Percentiles rank a stretch among this genome's conserved stretches.
These are phyloP conservation scores for Endogone sp. DNA, from an alignment of 192 early-diverging fungal genomes.

Conservation along the genomic window DNA sequence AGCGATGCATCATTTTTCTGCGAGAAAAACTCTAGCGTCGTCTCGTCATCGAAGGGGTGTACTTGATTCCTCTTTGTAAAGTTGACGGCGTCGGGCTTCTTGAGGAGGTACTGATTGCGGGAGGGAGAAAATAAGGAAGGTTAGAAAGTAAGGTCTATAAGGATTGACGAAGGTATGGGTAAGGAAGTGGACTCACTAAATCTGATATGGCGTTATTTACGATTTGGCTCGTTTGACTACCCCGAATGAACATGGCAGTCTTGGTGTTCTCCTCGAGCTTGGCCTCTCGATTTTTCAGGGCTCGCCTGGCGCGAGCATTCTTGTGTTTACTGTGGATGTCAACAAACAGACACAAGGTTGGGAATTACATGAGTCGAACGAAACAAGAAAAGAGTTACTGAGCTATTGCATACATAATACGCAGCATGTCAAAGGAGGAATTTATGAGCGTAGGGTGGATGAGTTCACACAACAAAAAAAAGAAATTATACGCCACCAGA, in stretches of 20 bases:
- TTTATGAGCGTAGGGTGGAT: too few species aligned
- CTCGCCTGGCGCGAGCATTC: slow-evolving; percentile 85
- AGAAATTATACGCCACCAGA: too few species aligned
- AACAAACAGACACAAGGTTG: too few species aligned
- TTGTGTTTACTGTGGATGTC: slow-evolving; percentile 72
- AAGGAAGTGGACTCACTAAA: slow-evolving; percentile 54
- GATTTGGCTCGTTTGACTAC: slow-evolving; percentile 80
- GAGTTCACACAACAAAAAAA: too few species aligned
- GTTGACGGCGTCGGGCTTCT: slow-evolving; percentile 83
- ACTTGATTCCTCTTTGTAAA: slow-evolving; percentile 95
- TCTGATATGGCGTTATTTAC: slow-evolving; percentile 85
- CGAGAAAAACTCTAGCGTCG: slow-evolving; percentile 89
- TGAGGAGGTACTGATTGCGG: slow-evolving; percentile 66
- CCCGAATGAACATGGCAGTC: slow-evolving; percentile 84
- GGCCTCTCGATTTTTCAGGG: slow-evolving; percentile 82
- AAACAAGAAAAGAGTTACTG: too few species aligned
- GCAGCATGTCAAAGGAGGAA: too few species aligned
- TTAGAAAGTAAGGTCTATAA: background rate
- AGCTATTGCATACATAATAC: too few species aligned
- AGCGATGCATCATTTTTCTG: slow-evolving; percentile 94
- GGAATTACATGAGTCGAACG: too few species aligned
- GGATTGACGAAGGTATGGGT: background rate
- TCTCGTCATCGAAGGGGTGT: slow-evolving; percentile 94
- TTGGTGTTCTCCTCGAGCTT: slow-evolving; percentile 91
- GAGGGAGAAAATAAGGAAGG: background rate